These are phyloP conservation scores for Sporisorium exsertum DNA, from an alignment of 1,284 basidiomycete species.

Conservation along the genomic window DNA sequence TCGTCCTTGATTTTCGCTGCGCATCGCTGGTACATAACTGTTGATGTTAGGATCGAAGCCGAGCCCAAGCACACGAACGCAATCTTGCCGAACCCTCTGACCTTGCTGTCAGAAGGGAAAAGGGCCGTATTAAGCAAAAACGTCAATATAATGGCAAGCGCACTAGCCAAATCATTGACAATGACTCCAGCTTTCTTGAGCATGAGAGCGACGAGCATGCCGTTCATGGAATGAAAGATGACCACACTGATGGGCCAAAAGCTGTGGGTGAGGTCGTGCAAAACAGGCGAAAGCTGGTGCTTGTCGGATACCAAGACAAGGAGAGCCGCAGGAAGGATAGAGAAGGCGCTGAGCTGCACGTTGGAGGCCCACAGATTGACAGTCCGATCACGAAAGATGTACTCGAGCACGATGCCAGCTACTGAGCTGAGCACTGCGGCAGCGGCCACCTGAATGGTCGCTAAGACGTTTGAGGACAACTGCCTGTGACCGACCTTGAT, in stretches of 20 bases:
- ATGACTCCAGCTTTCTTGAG: conserved; percentile 37
- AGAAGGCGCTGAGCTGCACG: conserved; percentile 38
- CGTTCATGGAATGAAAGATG: conserved; percentile 26
- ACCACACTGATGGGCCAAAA: conserved; percentile 27
- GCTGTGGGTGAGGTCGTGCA: conserved; percentile 14
- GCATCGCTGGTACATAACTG: no score
- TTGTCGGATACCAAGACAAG: conserved; percentile 4
- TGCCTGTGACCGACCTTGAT: no score
- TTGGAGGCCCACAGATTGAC: conserved; percentile 42
- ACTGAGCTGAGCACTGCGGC: conserved; percentile 23
- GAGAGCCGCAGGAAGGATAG: conserved; percentile 26
- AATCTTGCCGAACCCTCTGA: no score
- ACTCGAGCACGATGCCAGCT: conserved; percentile 38
- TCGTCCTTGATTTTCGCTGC: no score
- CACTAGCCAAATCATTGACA: conserved; percentile 24
- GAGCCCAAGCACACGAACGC: no score
- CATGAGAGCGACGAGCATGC: conserved; percentile 28
- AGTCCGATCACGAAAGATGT: conserved; percentile 28
- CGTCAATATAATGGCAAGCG: conserved; percentile 25
- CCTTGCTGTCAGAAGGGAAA: conserved; percentile 9
- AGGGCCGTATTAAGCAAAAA: conserved; percentile 20
- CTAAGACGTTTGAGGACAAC: no score
- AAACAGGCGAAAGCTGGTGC: conserved; percentile 13
- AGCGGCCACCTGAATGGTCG: no score
- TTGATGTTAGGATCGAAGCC: no score